phyloP scores from a whole-genome alignment of 2,329 filamentous ascomycete genomes.

The Cladosporium phlei region DNA sequence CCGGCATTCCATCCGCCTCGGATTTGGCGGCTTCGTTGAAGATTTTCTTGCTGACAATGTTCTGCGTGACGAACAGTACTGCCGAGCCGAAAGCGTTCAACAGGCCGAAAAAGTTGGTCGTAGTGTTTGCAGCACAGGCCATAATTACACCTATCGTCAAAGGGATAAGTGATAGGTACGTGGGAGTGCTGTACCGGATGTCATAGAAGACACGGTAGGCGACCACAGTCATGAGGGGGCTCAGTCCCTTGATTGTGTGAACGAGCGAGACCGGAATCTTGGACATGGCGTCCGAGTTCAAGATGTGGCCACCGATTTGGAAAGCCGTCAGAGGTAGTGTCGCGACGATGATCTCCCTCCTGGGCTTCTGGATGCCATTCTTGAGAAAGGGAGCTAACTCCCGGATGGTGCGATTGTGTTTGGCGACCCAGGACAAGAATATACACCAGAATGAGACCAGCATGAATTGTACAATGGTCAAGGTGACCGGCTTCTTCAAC shows the following conservation, averaged over 20 bases:
- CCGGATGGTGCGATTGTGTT: slow-evolving; percentile 65
- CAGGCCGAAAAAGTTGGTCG: slow-evolving; percentile 86
- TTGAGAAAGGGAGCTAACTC: slow-evolving; percentile 71
- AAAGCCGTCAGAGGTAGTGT: slow-evolving; percentile 90
- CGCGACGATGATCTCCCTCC: slow-evolving; percentile 73
- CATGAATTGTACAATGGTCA: slow-evolving; percentile 89
- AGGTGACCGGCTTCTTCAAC: slow-evolving; percentile 82
- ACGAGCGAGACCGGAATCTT: slow-evolving; percentile 95
- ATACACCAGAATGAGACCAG: slow-evolving; percentile 89
- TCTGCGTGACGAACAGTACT: slow-evolving; percentile 93
- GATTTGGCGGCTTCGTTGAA: slow-evolving; percentile 91
- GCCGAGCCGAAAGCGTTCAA: slow-evolving; percentile 84
- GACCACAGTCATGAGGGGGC: slow-evolving; percentile 88
- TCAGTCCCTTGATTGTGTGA: slow-evolving; percentile 97
- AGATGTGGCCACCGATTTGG: slow-evolving; percentile 86
- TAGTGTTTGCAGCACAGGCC: slow-evolving; percentile 88
- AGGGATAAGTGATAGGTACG: slow-evolving; percentile 71
- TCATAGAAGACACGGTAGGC: slow-evolving; percentile 87
- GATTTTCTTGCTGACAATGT: slow-evolving; percentile 95
- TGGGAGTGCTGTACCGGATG: slow-evolving; percentile 80
- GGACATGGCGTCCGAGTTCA: slow-evolving; percentile 89
- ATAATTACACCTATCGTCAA: slow-evolving; percentile 92
- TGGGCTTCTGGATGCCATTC: slow-evolving; percentile 77
- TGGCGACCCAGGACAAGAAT: slow-evolving; percentile 69
- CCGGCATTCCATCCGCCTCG: slow-evolving; percentile 65